Evolutionary conservation across 169 alveolate genomes (phyloP), one percentile per base, ranked within the genome.

Genomic region (Eimeria maxima): DNA sequence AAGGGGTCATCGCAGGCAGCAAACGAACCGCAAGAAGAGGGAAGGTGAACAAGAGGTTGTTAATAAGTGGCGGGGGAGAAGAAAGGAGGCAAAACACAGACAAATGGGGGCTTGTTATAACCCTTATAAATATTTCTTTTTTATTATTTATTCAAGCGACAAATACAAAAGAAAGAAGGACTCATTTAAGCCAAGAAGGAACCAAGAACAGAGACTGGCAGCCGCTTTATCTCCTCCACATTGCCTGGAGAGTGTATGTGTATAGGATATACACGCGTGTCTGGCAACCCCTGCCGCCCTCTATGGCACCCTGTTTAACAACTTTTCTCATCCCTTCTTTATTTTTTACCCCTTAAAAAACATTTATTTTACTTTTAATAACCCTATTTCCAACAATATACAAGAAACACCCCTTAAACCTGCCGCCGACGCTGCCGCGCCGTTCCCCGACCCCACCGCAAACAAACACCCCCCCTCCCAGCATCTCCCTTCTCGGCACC

Each of bases 401-500:
- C 69, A 18, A 80, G 73, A 80, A 80, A 80, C 4, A 42, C 90
- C 16, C 45, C 4, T 71, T 6, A 80, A 47, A 50, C 69, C 90
- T 80, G 90, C 90, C 5, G 90, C 90, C 90, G 90, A 80, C 90
- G 65, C 50, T 14, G 71, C 73, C 71, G 24, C 90, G 8, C 69
- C 45, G 50, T 29, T 47, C 27, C 13, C 47, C 90, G 29, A 80
- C 90, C 90, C 90, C 90, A 80, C 90, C 73, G 10, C 5, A 18
- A 80, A 80, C 90, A 45, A n/a, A n/a, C n/a, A n/a, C 65, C 90
- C 90, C 65, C 90, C 90, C 90, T 27, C 42, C 24, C 90, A 18
- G 45, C 90, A 29, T 13, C 47, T 3, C 73, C n/a, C n/a, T n/a
- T 5, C 50, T 50, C 69, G 71, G 90, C 71, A 29, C 71, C 16